Evolutionary conservation across 441 rosid species (phyloP).

Genomic region (Pelargonium myrrhifolium): DNA sequence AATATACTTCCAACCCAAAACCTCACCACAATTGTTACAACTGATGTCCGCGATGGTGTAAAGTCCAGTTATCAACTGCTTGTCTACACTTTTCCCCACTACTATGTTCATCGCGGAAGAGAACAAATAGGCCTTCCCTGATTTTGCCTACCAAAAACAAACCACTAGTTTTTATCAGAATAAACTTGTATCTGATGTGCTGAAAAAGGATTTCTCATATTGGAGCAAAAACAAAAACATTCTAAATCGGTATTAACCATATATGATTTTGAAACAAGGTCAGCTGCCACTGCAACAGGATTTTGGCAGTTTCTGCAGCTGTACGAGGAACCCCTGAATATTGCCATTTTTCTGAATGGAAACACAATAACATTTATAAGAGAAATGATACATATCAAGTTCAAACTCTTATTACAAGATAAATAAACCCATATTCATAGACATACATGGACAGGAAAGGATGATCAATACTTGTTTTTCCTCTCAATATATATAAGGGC

Average conservation of each 20-base stretch:
- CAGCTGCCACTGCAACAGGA: conserved; percentile 42
- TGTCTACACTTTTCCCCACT: conserved; percentile 35
- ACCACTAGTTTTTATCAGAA: no score
- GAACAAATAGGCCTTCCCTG: conserved; percentile 49
- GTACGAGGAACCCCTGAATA: conserved; percentile 27
- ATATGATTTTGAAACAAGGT: conserved; percentile 42
- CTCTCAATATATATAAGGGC: no score
- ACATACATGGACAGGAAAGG: no score
- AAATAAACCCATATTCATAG: no score
- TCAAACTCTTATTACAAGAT: no score
- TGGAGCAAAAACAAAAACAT: no score
- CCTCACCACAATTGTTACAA: conserved; percentile 46
- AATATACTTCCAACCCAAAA: conserved; percentile 52
- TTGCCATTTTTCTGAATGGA: background rate
- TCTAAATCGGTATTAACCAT: no score
- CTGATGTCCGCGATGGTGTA: conserved; percentile 33
- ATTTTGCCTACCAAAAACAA: conserved; percentile 28
- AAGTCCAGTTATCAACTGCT: conserved; percentile 29
- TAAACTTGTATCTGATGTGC: no score
- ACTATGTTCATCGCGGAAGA: conserved; percentile 39
- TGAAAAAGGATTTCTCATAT: no score
- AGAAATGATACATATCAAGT: no score
- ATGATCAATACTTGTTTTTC: no score
- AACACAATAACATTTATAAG: no score
- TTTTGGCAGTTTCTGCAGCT: conserved; percentile 50